Evolutionary conservation across 805 yeast genomes (phyloP).

Genomic region (Candida ficus): DNA sequence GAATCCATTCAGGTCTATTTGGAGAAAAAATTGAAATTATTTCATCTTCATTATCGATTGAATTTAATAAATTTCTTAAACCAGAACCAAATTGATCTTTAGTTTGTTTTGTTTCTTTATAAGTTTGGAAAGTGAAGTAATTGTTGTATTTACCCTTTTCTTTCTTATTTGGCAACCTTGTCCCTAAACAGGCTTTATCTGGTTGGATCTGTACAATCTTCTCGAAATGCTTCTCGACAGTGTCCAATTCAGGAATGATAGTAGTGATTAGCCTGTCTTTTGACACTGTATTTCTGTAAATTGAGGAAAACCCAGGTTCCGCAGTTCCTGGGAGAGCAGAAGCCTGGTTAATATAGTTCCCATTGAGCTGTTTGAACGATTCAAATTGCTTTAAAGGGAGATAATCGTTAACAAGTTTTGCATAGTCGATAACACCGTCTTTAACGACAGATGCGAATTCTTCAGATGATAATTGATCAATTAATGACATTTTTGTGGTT

Average conservation of each 20-base stretch:
- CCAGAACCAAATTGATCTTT: slow-evolving; percentile 52
- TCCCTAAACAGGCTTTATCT: slow-evolving; percentile 32
- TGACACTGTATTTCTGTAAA: slow-evolving; percentile 7
- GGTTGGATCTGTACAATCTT: slow-evolving; percentile 20
- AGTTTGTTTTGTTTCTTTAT: slow-evolving; percentile 31
- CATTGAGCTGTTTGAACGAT: slow-evolving; percentile 2
- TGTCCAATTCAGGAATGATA: slow-evolving; percentile 5
- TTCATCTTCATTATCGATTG: slow-evolving; percentile 23
- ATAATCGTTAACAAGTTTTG: neutral
- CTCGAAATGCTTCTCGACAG: slow-evolving; percentile 12
- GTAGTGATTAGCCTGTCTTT: slow-evolving; percentile 1
- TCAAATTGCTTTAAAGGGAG: slow-evolving; percentile 5
- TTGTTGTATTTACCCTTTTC: slow-evolving; percentile 31
- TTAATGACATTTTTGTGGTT: neutral
- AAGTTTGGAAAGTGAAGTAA: slow-evolving; percentile 38
- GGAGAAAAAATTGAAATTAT: slow-evolving; percentile 49
- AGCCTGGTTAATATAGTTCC: slow-evolving; percentile 6
- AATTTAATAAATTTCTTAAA: slow-evolving; percentile 28
- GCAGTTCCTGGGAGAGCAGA: slow-evolving; percentile 6
- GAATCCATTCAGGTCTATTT: slow-evolving; percentile 64
- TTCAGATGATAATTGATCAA: neutral
- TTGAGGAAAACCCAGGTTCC: slow-evolving; percentile 8
- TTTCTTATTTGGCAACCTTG: slow-evolving; percentile 22
- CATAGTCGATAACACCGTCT: slow-evolving; percentile 1
- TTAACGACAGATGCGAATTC: neutral